Evolutionary conservation across 768 basidiomycete species (phyloP), one percentile per base, ranked within the genome.

Genomic region (Rhodocollybia butyracea): DNA sequence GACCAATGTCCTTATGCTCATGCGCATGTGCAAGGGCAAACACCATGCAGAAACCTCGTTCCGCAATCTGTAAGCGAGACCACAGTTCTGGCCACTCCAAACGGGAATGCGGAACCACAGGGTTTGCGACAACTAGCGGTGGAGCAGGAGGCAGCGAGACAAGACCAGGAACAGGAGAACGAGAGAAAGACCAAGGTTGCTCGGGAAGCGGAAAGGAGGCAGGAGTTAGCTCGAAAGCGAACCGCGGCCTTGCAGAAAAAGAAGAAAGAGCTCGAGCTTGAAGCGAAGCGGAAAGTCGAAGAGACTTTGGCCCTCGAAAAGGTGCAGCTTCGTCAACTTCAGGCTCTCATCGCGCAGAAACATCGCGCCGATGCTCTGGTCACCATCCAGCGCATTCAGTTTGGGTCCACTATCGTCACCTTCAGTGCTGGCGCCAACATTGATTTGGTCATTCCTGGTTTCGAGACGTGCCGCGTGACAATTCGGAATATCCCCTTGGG

Each of bases 361-460:
- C 42, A 24, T 36, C 43, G 46, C 17, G n/a, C 29, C 5, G 59
- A 60, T 10, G 81, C 80, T 4, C 60, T 69, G 3, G 70, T 69
- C 45, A 74, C 71, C 1, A 69, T 76, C 11, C 76, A 68, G 52
- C 72, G 72, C 46, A 58, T 79, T n/a, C 74, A 82, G 15, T 70
- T 70, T 19, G 77, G 75, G 6, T 70, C 74, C n/a, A 76, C 73
- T 41, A 66, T 84, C 39, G 75, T 80, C 19, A 79, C 79, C 2
- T 83, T 71, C 39, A 70, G 70, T 27, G 76, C 80, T 2, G 84
- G 84, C 5, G 62, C 81, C 32, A 67, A 74, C n/a, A 68, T 85
- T 36, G 66, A 65, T 36, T n/a, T 69, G 30, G 57, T 82, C 29
- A 63, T 80, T 26, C 70, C 76, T 17, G 82, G 80, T 3, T 84